These are phyloP conservation scores for Kwoniella mangroviensis DNA, from an alignment of 768 basidiomycete species.

Conservation along the genomic window DNA sequence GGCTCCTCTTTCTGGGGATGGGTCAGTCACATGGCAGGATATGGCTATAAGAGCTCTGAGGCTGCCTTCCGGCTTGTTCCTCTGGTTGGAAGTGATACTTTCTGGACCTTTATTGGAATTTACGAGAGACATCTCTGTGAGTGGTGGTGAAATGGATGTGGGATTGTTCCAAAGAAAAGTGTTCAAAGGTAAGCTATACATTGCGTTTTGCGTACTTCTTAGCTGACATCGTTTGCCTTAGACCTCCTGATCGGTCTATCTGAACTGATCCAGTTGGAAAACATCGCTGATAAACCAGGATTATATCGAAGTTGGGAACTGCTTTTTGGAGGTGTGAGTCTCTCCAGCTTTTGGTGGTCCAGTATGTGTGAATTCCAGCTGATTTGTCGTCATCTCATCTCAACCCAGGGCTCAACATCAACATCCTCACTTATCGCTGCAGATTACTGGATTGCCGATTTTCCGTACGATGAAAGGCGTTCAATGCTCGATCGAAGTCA, in stretches of 20 bases:
- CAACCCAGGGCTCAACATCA: conserved; percentile 74
- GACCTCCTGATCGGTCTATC: conserved; percentile 76
- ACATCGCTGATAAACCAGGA: conserved; percentile 61
- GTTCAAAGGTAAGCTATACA: conserved; percentile 69
- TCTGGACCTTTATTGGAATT: conserved; percentile 66
- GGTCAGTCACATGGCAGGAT: conserved; percentile 64
- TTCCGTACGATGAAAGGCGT: conserved; percentile 69
- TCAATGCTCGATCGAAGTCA: conserved; percentile 82
- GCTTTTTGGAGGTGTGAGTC: conserved; percentile 47
- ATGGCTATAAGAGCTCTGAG: conserved; percentile 67
- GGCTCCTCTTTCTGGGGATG: conserved; percentile 63
- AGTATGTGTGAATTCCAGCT: conserved; percentile 56
- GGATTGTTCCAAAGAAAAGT: conserved; percentile 75
- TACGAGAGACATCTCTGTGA: conserved; percentile 69
- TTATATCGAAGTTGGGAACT: conserved; percentile 49
- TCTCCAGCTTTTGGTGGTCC: conserved; percentile 10
- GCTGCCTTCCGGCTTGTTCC: conserved; percentile 61
- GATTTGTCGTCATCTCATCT: conserved; percentile 62
- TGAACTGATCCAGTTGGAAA: conserved; percentile 75
- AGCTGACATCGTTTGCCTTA: conserved; percentile 49
- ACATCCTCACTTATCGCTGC: conserved; percentile 67
- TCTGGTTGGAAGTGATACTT: conserved; percentile 43
- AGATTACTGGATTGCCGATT: conserved; percentile 84
- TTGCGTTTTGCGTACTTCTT: conserved; percentile 12
- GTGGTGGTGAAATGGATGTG: conserved; percentile 66